Percentiles rank a stretch among this genome's conserved stretches.
phyloP scores from a whole-genome alignment of 2,329 filamentous ascomycete genomes.

The Zymoseptoria crescenta region DNA sequence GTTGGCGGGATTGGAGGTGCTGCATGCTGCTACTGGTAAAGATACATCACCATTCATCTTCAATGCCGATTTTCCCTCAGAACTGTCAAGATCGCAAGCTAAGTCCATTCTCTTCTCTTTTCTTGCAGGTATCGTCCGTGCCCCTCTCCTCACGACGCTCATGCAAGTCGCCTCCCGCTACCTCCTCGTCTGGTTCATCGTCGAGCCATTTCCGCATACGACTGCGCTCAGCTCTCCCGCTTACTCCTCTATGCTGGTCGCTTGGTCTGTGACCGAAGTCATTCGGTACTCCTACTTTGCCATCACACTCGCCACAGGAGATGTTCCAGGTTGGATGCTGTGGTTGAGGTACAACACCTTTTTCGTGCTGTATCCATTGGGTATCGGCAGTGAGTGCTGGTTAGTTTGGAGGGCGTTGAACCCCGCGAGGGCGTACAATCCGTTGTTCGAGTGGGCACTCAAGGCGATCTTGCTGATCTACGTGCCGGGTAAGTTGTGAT shows the following conservation, averaged over 20 bases:
- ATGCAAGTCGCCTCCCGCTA: conserved; percentile 88
- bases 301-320: conserved; percentile 52
- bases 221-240: conserved; percentile 45
- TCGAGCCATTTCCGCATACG: conserved; percentile 63
- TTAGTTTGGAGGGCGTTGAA: conserved; percentile 63
- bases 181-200: conserved; percentile 81
- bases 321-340: conserved; percentile 57
- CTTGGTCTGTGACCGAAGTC: conserved; percentile 87
- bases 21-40: conserved; percentile 71
- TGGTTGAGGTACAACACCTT: conserved; percentile 91
- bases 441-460: conserved; percentile 51
- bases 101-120: neutral
- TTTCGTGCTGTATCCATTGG: conserved; percentile 83
- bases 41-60: neutral
- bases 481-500: conserved; percentile 59
- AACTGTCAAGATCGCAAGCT: neutral
- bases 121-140: conserved; percentile 66
- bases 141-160: conserved; percentile 73
- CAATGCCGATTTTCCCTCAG: neutral
- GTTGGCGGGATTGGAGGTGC: conserved; percentile 70
- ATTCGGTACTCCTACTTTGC: conserved; percentile 91
- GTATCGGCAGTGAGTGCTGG: conserved; percentile 79
- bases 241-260: conserved; percentile 72
- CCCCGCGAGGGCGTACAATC: conserved; percentile 48
- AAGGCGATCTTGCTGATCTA: conserved; percentile 64